Evolutionary conservation across 2,329 filamentous ascomycete genomes (phyloP), one percentile per base, ranked within the genome.

Genomic region (Capronia epimyces): DNA sequence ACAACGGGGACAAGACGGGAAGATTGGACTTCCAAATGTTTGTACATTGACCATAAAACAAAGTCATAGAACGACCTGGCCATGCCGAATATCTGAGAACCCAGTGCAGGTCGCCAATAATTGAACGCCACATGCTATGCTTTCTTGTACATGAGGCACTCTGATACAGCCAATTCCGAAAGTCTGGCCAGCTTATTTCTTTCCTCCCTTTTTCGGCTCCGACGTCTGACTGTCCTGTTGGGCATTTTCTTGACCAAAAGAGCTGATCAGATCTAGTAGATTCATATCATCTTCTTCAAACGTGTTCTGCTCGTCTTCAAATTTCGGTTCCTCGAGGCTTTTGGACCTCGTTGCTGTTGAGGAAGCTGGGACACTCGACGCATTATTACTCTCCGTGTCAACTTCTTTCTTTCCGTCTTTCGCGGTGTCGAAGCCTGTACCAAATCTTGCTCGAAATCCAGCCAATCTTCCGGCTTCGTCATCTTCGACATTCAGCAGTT

Each of bases 381-480:
- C 16, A 18, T 50, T 10, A 32, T 16, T 18, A 39, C 2, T 63
- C 64, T 8, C 63, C 58, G 49, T 66, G 61, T 3, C 51, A 44
- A 16, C 34, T 18, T 61, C 60, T 7, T 52, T 55, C 22, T 65
- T 66, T 43, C 62, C 62, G 31, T 25, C 58, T 2, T 59, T 58
- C 12, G 52, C 64, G 34, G 80, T 75, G 72, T 98, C 93, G 77
- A 87, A 98, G 9, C 82, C 82, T 52, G 85, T 76, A 21, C 93
- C 93, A 74, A 90, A 98, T 50, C 86, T 80, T 55, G 79, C 79
- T 63, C 93, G 79, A 75, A 98, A 98, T 49, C 87, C 86, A 46
- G 84, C 86, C 64, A 98, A 72, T 65, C 86, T 82, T 15, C 93
- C 93, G 2, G 93, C 91, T 77, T 97, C 93, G 69, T 98, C 93